Percentiles rank a stretch among this genome's conserved stretches.
phyloP scores from a whole-genome alignment of 2,329 filamentous ascomycete species.

The Verticillium dahliae region DNA sequence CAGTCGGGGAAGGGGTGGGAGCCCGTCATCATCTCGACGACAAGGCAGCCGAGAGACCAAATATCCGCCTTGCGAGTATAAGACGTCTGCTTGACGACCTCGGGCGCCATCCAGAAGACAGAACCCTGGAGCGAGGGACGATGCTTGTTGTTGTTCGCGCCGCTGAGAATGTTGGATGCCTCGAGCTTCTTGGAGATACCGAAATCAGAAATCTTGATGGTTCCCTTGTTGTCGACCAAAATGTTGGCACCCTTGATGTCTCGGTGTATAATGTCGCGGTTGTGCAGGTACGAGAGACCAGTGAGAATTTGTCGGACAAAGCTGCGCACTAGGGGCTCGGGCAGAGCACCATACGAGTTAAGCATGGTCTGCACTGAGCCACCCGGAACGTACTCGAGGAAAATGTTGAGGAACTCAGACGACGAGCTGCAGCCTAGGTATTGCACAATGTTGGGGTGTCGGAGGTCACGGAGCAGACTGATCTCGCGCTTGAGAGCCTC shows the following conservation, averaged over 20 bases:
- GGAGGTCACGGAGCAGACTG: constrained; percentile 83
- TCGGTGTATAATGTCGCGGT: constrained; percentile 91
- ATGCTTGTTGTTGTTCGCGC: constrained; percentile 60
- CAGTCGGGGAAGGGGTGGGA: constrained; percentile 95
- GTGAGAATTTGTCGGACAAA: constrained; percentile 95
- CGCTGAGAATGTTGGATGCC: constrained; percentile 74
- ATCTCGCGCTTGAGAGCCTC: constrained; percentile 96
- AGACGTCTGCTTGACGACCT: constrained; percentile 95
- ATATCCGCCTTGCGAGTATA: constrained; percentile 99
- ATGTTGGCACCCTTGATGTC: constrained; percentile 99
- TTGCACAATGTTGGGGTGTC: constrained; percentile 96
- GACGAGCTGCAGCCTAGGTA: constrained; percentile 94
- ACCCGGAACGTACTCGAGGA: constrained; percentile 96
- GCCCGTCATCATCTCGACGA: constrained; percentile 99
- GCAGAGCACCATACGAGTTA: constrained; percentile 92
- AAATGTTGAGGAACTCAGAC: constrained; percentile 92
- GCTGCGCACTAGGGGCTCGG: constrained; percentile 88
- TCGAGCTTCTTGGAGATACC: constrained; percentile 98
- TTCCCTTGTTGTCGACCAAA: constrained; percentile 96
- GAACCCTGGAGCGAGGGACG: constrained; percentile 85
- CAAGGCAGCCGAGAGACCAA: constrained; percentile 92
- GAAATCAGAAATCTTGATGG: constrained; percentile 98
- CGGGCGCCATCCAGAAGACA: constrained; percentile 99
- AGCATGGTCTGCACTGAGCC: constrained; percentile 98
- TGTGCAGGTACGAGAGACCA: constrained; percentile 88